phyloP scores from a whole-genome alignment of 208 protist genomes.

The Leishmania martiniquensis region DNA sequence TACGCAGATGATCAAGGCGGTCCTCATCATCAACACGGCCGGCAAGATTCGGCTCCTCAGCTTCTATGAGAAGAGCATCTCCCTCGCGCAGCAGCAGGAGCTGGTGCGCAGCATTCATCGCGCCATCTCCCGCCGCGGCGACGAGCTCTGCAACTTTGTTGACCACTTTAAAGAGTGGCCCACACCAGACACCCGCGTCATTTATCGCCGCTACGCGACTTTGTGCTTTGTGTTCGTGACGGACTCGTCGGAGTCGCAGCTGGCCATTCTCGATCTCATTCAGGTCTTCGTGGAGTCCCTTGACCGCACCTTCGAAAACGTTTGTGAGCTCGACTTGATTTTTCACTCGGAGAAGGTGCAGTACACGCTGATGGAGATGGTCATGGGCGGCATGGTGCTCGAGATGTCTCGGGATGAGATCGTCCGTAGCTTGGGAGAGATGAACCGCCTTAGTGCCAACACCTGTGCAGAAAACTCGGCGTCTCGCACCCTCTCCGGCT shows the following conservation, averaged over 20 bases:
- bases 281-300: constrained; percentile 98
- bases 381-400: constrained; percentile 98
- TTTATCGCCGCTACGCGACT: constrained; percentile 98
- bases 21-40: constrained; percentile 98
- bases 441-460: constrained; percentile 48
- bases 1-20: constrained; percentile 94
- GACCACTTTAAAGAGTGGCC: constrained; percentile 91
- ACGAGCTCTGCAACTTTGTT: constrained; percentile 97
- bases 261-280: constrained; percentile 98
- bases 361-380: constrained; percentile 97
- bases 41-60: constrained; percentile 97
- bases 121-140: constrained; percentile 91
- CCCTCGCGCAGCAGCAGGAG: constrained; percentile 80
- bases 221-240: constrained; percentile 98
- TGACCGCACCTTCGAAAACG: constrained; percentile 98
- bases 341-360: constrained; percentile 98
- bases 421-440: constrained; percentile 66
- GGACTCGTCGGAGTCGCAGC: constrained; percentile 96
- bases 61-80: constrained; percentile 94
- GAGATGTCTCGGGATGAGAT: constrained; percentile 96
- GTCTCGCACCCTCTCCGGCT: constrained; percentile 25
- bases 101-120: constrained; percentile 92
- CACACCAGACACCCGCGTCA: constrained; percentile 95
- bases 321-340: constrained; percentile 99
- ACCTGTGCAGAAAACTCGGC: constrained; percentile 6